Percentiles rank a stretch among this genome's conserved stretches.
phyloP scores from a whole-genome alignment of 23 red algal genomes.

The Gracilaria gracilis region DNA sequence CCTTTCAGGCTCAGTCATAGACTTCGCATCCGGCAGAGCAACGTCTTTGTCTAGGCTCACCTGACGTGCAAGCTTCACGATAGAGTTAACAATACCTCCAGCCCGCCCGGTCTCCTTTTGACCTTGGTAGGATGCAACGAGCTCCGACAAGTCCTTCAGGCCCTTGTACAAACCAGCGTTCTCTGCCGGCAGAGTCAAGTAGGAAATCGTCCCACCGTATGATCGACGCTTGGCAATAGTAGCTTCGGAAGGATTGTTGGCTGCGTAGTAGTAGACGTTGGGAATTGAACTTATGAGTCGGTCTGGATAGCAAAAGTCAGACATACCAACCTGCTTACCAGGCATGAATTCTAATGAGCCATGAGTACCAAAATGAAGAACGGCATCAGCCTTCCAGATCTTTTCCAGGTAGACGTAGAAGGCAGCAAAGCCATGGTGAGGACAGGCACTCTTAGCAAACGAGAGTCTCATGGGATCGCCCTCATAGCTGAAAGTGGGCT shows the following conservation, averaged over 20 bases:
- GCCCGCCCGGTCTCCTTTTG: constrained; percentile 82
- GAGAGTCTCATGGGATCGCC: constrained; percentile 98
- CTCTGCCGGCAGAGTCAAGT: constrained; percentile 97
- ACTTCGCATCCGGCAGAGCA: constrained; percentile 63
- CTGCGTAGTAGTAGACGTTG: constrained; percentile 99
- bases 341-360: constrained; percentile 99
- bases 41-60: constrained; percentile 96
- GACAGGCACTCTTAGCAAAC: constrained; percentile 96
- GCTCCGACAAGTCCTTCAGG: constrained; percentile 90
- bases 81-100: constrained; percentile 80
- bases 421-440: constrained; percentile 98
- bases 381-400: constrained; percentile 91
- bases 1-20: constrained; percentile 66
- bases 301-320: constrained; percentile 94
- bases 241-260: constrained; percentile 98
- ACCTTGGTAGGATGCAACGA: constrained; percentile 93
- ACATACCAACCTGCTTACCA: constrained; percentile 99
- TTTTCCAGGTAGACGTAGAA: constrained; percentile 94
- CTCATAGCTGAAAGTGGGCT: constrained; percentile 98
- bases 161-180: constrained; percentile 99
- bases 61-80: constrained; percentile 85
- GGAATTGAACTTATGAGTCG: constrained; percentile 89
- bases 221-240: constrained; percentile 99
- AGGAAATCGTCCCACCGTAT: constrained; percentile 97
- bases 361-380: constrained; percentile 99